phyloP scores from a whole-genome alignment of 139 green algal genomes.

The Chlamydomonas sp. region DNA sequence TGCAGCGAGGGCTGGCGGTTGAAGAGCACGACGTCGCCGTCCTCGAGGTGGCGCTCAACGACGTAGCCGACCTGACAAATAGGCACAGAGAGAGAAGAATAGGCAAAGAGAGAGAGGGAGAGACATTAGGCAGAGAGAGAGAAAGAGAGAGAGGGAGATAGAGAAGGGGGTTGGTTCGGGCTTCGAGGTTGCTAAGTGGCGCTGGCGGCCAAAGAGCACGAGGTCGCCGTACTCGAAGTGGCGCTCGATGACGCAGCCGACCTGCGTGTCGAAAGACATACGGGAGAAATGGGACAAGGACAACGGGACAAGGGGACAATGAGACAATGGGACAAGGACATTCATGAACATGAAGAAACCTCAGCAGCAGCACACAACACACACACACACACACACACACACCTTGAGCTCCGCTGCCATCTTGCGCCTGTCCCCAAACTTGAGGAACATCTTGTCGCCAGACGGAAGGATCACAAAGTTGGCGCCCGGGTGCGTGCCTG shows the following conservation, averaged over 20 bases:
- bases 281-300: too few relatives aligned
- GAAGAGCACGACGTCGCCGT: slow-evolving; percentile 97
- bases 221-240: slow-evolving; percentile 91
- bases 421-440: slow-evolving; percentile 82
- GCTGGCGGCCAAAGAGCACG: slow-evolving; percentile 98
- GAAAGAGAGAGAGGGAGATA: too few relatives aligned
- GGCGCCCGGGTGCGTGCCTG: slow-evolving; percentile 69
- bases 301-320: too few relatives aligned
- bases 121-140: too few relatives aligned
- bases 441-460: slow-evolving; percentile 57
- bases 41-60: slow-evolving; percentile 85
- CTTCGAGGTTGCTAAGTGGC: slow-evolving; percentile 24
- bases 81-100: too few relatives aligned
- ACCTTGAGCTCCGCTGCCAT: slow-evolving; percentile 78
- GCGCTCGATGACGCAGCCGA: slow-evolving; percentile 86
- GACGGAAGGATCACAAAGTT: slow-evolving; percentile 80
- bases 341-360: too few relatives aligned
- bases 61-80: slow-evolving; percentile 65
- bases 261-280: too few relatives aligned
- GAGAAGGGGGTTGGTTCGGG: neutral
- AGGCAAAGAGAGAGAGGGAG: too few relatives aligned
- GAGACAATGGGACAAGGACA: too few relatives aligned
- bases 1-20: slow-evolving; percentile 97
- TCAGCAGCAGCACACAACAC: too few relatives aligned
- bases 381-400: slow-evolving; percentile 12